These are phyloP conservation scores for Beauveria rudraprayagi DNA, from an alignment of 2,329 filamentous ascomycete species.

Conservation along the genomic window DNA sequence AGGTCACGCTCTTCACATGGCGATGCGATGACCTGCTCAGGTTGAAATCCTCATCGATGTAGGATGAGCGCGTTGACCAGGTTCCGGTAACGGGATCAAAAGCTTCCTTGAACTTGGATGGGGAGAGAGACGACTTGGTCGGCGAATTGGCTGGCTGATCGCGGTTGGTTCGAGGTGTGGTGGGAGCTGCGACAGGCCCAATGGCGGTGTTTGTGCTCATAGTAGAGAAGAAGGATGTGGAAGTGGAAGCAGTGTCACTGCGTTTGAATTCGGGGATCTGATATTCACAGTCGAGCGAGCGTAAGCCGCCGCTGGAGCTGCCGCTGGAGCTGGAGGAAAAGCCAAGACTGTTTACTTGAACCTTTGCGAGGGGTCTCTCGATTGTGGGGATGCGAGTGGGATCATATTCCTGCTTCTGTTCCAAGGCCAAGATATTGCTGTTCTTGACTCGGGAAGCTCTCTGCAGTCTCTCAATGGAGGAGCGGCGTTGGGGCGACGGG, in stretches of 20 bases:
- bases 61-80: constrained; percentile 58
- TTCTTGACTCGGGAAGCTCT: constrained; percentile 94
- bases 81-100: constrained; percentile 62
- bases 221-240: constrained; percentile 43
- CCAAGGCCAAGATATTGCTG: constrained; percentile 91
- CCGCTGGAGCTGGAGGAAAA: constrained; percentile 45
- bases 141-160: constrained; percentile 57
- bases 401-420: constrained; percentile 89
- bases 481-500: constrained; percentile 67
- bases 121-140: constrained; percentile 80
- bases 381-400: constrained; percentile 67
- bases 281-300: constrained; percentile 37
- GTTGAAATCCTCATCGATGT: constrained; percentile 50
- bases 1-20: constrained; percentile 94
- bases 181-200: constrained; percentile 26
- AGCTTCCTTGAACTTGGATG: constrained; percentile 54
- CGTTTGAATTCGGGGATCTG: constrained; percentile 38
- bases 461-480: constrained; percentile 92
- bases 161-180: constrained; percentile 46
- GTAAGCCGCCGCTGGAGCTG: constrained; percentile 23
- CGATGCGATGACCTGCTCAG: constrained; percentile 64
- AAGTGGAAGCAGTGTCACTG: constrained; percentile 45
- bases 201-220: constrained; percentile 45
- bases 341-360: constrained; percentile 64
- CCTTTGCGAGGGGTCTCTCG: constrained; percentile 71